Evolutionary conservation across 768 basidiomycete species (phyloP).

Genomic region (Ramaria rubella): DNA sequence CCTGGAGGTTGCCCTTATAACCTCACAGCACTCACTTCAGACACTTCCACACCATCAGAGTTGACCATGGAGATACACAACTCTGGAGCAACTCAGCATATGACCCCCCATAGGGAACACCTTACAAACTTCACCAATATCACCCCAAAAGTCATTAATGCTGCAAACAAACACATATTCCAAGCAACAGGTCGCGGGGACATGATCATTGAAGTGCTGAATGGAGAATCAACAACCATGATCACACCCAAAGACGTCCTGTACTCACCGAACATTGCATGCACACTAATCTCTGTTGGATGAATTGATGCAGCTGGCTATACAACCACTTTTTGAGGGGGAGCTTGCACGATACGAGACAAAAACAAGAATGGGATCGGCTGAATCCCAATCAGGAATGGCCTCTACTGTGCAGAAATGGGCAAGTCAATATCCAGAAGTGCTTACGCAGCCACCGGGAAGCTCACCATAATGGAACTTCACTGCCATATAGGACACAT

Average conservation of each 20-base stretch:
- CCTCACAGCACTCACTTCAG: too few species aligned
- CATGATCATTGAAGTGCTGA: conserved; percentile 20
- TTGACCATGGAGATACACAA: conserved; percentile 23
- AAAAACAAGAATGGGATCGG: conserved; percentile 19
- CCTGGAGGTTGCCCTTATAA: too few species aligned
- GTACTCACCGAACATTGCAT: too few species aligned
- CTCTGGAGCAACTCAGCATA: conserved; percentile 27
- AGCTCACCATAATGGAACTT: conserved; percentile 22
- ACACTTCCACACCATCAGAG: too few species aligned
- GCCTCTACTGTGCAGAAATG: conserved; percentile 14
- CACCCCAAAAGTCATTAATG: background rate
- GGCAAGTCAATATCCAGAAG: conserved; percentile 20
- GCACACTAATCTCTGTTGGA: too few species aligned
- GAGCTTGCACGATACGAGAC: too few species aligned
- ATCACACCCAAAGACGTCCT: conserved; percentile 12
- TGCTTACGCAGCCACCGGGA: conserved; percentile 29
- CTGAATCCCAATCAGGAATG: conserved; percentile 21
- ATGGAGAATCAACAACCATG: too few species aligned
- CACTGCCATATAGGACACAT: conserved; percentile 20
- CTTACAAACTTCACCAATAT: conserved; percentile 12
- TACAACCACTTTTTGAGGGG: conserved; percentile 17
- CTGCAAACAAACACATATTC: too few species aligned
- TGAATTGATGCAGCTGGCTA: too few species aligned
- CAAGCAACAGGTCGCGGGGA: conserved; percentile 11
- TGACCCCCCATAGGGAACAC: conserved; percentile 19